Conservation (phyloP, 1,139 yeast genomes). For the Pichia sp. region DNA sequence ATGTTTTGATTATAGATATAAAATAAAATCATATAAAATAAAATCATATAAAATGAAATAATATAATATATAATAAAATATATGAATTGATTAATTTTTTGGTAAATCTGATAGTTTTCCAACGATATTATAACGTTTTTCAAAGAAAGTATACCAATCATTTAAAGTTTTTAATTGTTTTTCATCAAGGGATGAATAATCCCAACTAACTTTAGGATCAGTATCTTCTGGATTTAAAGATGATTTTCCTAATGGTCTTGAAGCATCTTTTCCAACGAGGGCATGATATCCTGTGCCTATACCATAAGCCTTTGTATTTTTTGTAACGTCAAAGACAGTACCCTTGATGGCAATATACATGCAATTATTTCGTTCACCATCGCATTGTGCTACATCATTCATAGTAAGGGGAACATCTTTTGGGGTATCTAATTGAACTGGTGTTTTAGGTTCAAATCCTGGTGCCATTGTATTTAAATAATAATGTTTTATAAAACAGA, state of each 20-base stretch:
- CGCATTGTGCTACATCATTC: constrained; percentile 10
- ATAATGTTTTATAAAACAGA: too few species aligned
- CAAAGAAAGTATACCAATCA: constrained; percentile 54
- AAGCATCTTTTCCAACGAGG: constrained; percentile 72
- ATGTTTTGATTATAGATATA: too few species aligned
- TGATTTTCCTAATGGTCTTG: constrained; percentile 59
- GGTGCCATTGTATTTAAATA: constrained; percentile 1
- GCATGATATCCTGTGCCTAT: constrained; percentile 68
- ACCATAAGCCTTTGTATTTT: constrained; percentile 62
- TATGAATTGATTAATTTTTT: background rate
- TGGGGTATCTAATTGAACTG: constrained; percentile 46
- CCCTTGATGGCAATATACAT: constrained; percentile 73
- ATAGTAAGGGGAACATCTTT: constrained; percentile 29
- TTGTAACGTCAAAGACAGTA: constrained; percentile 66
- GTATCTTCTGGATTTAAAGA: constrained; percentile 45
- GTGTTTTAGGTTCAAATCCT: constrained; percentile 42
- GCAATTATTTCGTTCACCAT: constrained; percentile 13
- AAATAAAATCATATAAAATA: too few species aligned
- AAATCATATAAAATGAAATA: too few species aligned
- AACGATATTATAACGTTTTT: constrained; percentile 41
- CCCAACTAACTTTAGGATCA: constrained; percentile 37
- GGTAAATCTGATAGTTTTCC: constrained; percentile 32
- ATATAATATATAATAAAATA: background rate
- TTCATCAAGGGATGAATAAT: constrained; percentile 41
- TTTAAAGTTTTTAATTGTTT: constrained; percentile 45